phyloP scores from a whole-genome alignment of 2,329 filamentous ascomycete genomes.

The Aspergillus aculeatus region DNA sequence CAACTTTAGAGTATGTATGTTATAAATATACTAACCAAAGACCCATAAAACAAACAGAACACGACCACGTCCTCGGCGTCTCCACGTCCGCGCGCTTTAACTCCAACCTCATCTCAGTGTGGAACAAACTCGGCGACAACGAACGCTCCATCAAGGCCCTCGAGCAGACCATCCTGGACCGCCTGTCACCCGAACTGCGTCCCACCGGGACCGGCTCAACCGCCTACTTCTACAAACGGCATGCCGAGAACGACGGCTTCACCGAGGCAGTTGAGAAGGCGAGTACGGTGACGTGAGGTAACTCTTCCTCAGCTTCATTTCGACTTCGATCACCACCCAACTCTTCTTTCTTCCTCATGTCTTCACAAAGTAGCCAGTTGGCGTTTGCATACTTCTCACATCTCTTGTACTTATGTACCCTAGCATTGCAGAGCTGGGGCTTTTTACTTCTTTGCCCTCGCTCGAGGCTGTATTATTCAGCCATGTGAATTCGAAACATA shows the following conservation, averaged over 20 bases:
- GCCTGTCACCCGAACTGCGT: conserved; percentile 69
- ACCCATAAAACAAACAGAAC: conserved; percentile 51
- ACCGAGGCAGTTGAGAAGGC: conserved; percentile 44
- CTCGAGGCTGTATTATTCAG: no score
- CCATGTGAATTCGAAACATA: no score
- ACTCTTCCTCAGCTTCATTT: no score
- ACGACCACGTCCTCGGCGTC: conserved; percentile 83
- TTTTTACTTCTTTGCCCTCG: no score
- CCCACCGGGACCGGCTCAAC: conserved; percentile 59
- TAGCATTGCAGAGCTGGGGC: no score
- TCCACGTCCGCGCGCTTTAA: conserved; percentile 87
- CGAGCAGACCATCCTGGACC: conserved; percentile 68
- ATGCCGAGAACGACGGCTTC: conserved; percentile 83
- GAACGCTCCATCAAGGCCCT: conserved; percentile 74
- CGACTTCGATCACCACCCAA: no score
- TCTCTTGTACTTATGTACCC: no score
- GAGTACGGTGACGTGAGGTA: conserved; percentile 5
- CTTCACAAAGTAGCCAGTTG: no score
- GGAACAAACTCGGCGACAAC: conserved; percentile 86
- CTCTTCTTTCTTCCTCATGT: no score
- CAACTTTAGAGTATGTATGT: no score
- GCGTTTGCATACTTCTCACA: no score
- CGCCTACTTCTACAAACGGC: conserved; percentile 73
- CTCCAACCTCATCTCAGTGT: conserved; percentile 82
- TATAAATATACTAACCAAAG: not conserved